Conservation (phyloP, 495 filamentous ascomycete genomes). For the Neurospora sp. region DNA sequence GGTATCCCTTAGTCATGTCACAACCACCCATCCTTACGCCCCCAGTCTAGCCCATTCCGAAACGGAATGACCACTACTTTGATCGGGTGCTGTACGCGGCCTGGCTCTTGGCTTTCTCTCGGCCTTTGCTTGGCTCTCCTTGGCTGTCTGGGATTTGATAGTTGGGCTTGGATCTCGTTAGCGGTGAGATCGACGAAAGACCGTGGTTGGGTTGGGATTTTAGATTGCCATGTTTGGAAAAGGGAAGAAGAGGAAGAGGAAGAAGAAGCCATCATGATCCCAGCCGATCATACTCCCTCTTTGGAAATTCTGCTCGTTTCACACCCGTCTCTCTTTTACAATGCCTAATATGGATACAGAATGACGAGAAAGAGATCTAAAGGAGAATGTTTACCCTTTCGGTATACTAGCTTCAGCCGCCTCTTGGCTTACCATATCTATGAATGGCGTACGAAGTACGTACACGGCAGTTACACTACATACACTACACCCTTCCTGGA, state of each 20-base stretch:
- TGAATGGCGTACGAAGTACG: not conserved
- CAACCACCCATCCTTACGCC: not conserved
- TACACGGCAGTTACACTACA: not conserved
- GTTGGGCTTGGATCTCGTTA: not conserved
- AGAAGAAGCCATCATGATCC: not conserved
- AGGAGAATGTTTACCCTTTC: not conserved
- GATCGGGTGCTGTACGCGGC: not conserved
- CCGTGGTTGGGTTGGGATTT: not conserved
- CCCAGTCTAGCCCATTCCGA: not conserved
- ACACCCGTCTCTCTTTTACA: not conserved
- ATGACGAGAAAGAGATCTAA: not conserved
- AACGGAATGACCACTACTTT: no score
- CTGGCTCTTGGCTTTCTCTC: not conserved
- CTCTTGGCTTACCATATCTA: not conserved
- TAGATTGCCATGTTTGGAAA: not conserved
- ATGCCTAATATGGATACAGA: not conserved
- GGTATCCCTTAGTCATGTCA: not conserved
- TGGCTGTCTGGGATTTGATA: not conserved
- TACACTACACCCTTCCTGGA: not conserved
- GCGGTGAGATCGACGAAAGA: not conserved
- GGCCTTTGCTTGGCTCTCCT: not conserved
- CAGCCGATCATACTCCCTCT: not conserved
- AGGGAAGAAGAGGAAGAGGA: not conserved
- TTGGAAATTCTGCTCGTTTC: not conserved
- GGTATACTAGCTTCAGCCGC: not conserved